Evolutionary conservation across 2,329 filamentous ascomycete species (phyloP).

Genomic region (Pseudocercospora cruenta): DNA sequence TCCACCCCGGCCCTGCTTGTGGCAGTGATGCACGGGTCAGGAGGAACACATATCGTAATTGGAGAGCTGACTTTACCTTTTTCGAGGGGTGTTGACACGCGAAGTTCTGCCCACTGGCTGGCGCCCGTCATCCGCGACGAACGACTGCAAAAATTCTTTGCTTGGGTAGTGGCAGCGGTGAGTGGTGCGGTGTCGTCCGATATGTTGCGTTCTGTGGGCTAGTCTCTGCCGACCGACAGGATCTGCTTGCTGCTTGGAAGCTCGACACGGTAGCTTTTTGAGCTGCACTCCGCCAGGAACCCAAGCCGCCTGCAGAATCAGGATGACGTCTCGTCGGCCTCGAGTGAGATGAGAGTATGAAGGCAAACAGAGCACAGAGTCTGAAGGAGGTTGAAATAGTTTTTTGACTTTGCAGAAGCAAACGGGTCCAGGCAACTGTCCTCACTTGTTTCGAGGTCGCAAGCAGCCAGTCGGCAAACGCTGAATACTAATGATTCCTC

Average conservation of each 20-base stretch:
- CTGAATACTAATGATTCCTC: background rate
- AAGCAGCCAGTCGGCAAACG: conserved; percentile 7
- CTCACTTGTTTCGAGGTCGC: background rate
- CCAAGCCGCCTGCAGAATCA: background rate
- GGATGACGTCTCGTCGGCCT: background rate
- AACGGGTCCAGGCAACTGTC: background rate
- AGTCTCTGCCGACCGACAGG: background rate
- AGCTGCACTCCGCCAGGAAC: background rate
- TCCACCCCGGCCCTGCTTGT: background rate
- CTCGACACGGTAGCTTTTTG: background rate
- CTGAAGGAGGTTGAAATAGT: background rate
- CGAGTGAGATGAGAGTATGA: background rate
- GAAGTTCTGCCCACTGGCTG: background rate
- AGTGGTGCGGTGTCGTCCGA: background rate
- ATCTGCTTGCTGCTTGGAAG: background rate
- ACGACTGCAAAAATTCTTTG: background rate
- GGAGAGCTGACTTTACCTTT: conserved; percentile 6
- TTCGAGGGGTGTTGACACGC: background rate
- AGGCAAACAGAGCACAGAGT: background rate
- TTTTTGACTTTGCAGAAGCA: background rate
- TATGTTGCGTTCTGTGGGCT: background rate
- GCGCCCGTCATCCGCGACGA: background rate
- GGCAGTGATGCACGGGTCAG: conserved; percentile 4
- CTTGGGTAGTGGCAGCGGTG: background rate
- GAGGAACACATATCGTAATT: background rate